These are phyloP conservation scores for Candida glucosophila DNA, from an alignment of 1,139 yeast species.

Conservation along the genomic window DNA sequence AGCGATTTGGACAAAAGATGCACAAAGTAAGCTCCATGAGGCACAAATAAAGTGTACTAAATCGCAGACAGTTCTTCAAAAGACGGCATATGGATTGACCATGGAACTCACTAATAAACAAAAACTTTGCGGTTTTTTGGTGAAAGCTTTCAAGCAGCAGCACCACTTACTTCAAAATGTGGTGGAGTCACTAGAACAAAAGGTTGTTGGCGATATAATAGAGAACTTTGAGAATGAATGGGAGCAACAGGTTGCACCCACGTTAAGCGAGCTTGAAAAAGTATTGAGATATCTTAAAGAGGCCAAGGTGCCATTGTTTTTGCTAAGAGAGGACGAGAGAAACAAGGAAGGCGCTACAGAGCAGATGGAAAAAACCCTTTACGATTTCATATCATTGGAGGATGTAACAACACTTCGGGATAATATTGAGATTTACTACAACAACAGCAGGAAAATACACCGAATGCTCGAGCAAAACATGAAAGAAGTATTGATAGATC, in stretches of 20 bases:
- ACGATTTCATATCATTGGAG: constrained; percentile 29
- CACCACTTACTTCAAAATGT: constrained; percentile 8
- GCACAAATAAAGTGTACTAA: constrained; percentile 25
- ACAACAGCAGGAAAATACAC: constrained; percentile 18
- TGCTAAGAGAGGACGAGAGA: constrained; percentile 7
- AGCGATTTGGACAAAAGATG: constrained; percentile 20
- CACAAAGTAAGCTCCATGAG: constrained; percentile 18
- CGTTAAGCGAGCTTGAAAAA: constrained; percentile 16
- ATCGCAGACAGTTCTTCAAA: constrained; percentile 24
- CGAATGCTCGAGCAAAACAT: constrained; percentile 13
- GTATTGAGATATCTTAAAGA: constrained; percentile 16
- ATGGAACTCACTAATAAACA: constrained; percentile 15
- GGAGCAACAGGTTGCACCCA: constrained; percentile 15
- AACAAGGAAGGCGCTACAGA: constrained; percentile 2
- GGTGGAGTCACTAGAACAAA: constrained; percentile 11
- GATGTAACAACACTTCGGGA: constrained; percentile 18
- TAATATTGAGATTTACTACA: constrained; percentile 21
- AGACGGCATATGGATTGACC: constrained; percentile 15
- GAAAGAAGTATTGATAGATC: constrained; percentile 9
- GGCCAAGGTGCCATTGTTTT: constrained; percentile 21
- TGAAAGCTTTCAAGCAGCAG: constrained; percentile 13
- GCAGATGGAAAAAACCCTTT: constrained; percentile 7
- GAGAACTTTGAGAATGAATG: constrained; percentile 9
- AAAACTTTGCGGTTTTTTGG: constrained; percentile 10
- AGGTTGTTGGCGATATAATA: constrained; percentile 8